phyloP scores from a whole-genome alignment of 768 basidiomycete species.

The Scleroderma bovista region DNA sequence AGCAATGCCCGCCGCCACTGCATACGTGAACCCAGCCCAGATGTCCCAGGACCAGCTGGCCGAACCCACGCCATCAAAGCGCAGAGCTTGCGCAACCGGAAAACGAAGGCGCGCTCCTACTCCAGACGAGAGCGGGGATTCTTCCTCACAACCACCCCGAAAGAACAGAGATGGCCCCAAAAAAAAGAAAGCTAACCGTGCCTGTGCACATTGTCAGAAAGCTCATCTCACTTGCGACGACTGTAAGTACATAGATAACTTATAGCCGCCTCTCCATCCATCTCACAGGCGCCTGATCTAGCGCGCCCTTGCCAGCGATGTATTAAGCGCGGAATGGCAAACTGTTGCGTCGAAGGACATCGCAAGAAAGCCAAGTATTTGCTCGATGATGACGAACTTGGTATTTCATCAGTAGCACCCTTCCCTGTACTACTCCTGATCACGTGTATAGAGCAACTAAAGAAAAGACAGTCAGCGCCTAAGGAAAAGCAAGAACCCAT shows the following conservation, averaged over 20 bases:
- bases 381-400: slow-evolving; percentile 88
- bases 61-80: slow-evolving; percentile 21
- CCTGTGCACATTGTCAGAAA: slow-evolving; percentile 95
- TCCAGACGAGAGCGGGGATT: slow-evolving; percentile 51
- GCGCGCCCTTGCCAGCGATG: slow-evolving; percentile 96
- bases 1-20: slow-evolving; percentile 9
- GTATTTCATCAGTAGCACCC: slow-evolving; percentile 36
- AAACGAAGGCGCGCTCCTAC: slow-evolving; percentile 64
- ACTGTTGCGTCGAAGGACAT: slow-evolving; percentile 87
- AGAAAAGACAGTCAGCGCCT: slow-evolving; percentile 23
- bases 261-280: not conserved
- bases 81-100: slow-evolving; percentile 35
- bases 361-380: slow-evolving; percentile 99
- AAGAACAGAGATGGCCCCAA: slow-evolving; percentile 73
- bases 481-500: slow-evolving; percentile 28
- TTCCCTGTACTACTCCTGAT: slow-evolving; percentile 14
- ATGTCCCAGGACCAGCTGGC: slow-evolving; percentile 37
- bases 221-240: slow-evolving; percentile 99
- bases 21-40: slow-evolving; percentile 40
- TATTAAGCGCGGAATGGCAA: slow-evolving; percentile 86
- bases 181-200: slow-evolving; percentile 93
- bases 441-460: slow-evolving; percentile 36
- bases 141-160: slow-evolving; percentile 36
- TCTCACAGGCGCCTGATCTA: slow-evolving; percentile 30
- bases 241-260: slow-evolving; percentile 48